Evolutionary conservation across 148 eudicot genomes (phyloP).

Genomic region (Pouteria glomerata): DNA sequence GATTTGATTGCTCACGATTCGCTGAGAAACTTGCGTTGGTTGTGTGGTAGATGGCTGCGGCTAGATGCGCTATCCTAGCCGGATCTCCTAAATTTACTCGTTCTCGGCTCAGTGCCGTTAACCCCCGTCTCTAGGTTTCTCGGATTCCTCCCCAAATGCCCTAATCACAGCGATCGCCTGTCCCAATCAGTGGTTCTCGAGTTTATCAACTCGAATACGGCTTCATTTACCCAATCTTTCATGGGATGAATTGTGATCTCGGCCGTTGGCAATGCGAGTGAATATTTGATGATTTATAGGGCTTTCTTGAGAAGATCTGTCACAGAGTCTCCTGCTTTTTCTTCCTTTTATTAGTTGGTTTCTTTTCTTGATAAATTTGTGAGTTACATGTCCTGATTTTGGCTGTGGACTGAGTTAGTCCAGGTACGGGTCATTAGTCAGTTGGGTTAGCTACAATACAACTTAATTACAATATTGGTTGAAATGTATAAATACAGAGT

Average conservation of each 20-base stretch:
- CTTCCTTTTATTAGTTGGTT: slow-evolving; percentile 41
- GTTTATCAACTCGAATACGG: slow-evolving; percentile 54
- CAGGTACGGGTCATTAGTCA: too few relatives aligned
- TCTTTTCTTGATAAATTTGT: slow-evolving; percentile 44
- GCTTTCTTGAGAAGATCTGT: slow-evolving; percentile 60
- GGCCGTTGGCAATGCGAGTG: slow-evolving; percentile 32
- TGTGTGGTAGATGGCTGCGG: slow-evolving; percentile 70
- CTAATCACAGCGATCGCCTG: slow-evolving; percentile 34
- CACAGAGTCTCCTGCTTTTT: slow-evolving; percentile 56
- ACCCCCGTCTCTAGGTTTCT: slow-evolving; percentile 60
- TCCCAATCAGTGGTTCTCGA: slow-evolving; percentile 41
- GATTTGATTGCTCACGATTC: slow-evolving; percentile 71
- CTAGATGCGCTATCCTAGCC: slow-evolving; percentile 40
- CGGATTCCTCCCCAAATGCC: slow-evolving; percentile 69
- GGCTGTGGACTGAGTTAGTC: slow-evolving; percentile 43
- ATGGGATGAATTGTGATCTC: slow-evolving; percentile 56
- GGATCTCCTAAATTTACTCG: slow-evolving; percentile 64
- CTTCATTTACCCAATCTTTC: slow-evolving; percentile 48
- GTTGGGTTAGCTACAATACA: too few relatives aligned
- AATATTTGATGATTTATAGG: slow-evolving; percentile 39
- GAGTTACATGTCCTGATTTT: slow-evolving; percentile 36
- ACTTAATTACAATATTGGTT: too few relatives aligned
- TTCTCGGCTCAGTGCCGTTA: slow-evolving; percentile 73
- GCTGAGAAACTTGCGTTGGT: slow-evolving; percentile 64
- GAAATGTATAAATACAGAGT: too few relatives aligned